phyloP scores from a whole-genome alignment of 306 rosid species.

The Senna tora region DNA sequence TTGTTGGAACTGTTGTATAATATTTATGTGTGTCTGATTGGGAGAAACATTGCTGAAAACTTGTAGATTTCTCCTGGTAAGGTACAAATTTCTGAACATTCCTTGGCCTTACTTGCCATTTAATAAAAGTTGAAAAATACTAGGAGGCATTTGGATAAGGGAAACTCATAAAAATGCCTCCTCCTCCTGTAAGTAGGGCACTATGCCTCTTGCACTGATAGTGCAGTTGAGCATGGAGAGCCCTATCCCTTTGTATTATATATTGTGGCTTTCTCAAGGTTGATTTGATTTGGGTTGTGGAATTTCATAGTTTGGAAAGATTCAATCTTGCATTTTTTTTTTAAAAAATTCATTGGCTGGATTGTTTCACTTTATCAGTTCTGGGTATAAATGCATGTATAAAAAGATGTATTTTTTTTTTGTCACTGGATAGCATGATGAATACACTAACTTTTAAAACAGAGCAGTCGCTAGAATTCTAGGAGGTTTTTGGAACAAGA shows the following conservation, averaged over 20 bases:
- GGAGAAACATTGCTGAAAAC: conserved; percentile 55
- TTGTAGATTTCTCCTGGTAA: conserved; percentile 47
- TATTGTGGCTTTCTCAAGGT: conserved; percentile 43
- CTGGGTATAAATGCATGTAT: neutral
- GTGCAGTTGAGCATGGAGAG: conserved; percentile 53
- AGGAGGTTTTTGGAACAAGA: too few relatives aligned
- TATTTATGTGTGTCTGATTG: conserved; percentile 46
- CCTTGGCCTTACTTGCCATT: conserved; percentile 36
- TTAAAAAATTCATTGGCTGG: too few relatives aligned
- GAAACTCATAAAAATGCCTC: conserved; percentile 51
- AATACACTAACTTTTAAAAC: too few relatives aligned
- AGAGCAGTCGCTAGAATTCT: too few relatives aligned
- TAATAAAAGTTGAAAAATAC: conserved; percentile 45
- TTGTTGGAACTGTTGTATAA: conserved; percentile 36
- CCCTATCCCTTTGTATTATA: conserved; percentile 54
- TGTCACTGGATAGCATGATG: too few relatives aligned
- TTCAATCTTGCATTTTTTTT: neutral
- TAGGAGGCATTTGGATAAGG: conserved; percentile 50
- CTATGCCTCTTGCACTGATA: conserved; percentile 52
- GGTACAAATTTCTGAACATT: conserved; percentile 32
- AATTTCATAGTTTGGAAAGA: neutral
- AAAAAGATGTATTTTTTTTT: too few relatives aligned
- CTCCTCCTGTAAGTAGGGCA: conserved; percentile 46
- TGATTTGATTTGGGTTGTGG: conserved; percentile 39
- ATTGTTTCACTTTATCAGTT: neutral